These are phyloP conservation scores for Entrophospora sp. DNA, from an alignment of 192 early-diverging fungal genomes.

Conservation along the genomic window DNA sequence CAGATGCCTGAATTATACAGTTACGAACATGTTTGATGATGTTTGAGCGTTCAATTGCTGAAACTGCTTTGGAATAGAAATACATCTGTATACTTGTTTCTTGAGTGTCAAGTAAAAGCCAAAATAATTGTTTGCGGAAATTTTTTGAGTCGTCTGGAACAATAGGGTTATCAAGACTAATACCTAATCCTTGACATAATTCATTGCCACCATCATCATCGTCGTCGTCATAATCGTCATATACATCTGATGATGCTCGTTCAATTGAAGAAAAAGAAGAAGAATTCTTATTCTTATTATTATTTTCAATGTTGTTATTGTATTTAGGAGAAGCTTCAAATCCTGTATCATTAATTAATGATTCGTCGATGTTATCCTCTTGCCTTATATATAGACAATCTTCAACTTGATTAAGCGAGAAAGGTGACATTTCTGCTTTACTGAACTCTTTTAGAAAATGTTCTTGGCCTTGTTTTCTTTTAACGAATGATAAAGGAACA, in stretches of 20 bases:
- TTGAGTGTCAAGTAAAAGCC: conserved; percentile 54
- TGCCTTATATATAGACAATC: conserved; percentile 46
- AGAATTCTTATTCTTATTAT: too few species aligned
- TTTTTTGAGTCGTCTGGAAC: conserved; percentile 10
- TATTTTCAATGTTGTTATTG: neutral
- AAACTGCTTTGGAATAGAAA: conserved; percentile 59
- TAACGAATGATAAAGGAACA: conserved; percentile 44
- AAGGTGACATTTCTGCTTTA: conserved; percentile 36
- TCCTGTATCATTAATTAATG: neutral
- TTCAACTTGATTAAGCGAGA: conserved; percentile 38
- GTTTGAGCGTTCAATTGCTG: conserved; percentile 36
- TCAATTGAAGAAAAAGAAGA: too few species aligned
- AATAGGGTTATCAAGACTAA: conserved; percentile 29
- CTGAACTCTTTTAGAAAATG: conserved; percentile 45
- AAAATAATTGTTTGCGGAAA: conserved; percentile 40
- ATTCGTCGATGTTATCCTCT: neutral
- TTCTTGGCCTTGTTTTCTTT: conserved; percentile 32
- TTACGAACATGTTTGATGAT: conserved; percentile 47
- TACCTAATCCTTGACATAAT: conserved; percentile 44
- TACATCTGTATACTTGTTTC: conserved; percentile 47
- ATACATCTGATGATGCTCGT: too few species aligned
- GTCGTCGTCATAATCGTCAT: neutral
- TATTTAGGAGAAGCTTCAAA: neutral
- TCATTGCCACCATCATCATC: conserved; percentile 28
- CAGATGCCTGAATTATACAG: conserved; percentile 48